phyloP scores from a whole-genome alignment of 139 green algal genomes.

The Coelastrella sp. region DNA sequence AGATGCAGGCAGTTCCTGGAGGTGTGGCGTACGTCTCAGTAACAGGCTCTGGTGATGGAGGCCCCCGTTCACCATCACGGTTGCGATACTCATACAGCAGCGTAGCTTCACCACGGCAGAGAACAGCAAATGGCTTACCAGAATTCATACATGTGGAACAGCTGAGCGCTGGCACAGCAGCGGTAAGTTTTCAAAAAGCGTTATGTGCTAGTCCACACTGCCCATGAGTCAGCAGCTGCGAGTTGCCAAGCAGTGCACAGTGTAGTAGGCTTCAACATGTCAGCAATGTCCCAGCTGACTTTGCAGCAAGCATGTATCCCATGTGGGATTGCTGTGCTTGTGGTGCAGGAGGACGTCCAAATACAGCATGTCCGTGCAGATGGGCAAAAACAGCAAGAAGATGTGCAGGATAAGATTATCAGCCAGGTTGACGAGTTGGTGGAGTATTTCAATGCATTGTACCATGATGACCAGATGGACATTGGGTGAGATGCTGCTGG shows the following conservation, averaged over 20 bases:
- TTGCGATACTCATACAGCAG: constrained; percentile 18
- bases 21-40: neutral
- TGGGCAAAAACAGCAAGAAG: neutral
- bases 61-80: constrained; percentile 36
- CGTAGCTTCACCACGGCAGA: neutral
- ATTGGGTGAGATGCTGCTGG: constrained; percentile 26
- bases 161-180: neutral
- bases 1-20: neutral
- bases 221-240: neutral
- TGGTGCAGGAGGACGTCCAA: constrained; percentile 23
- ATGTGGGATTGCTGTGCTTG: neutral
- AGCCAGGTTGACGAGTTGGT: constrained; percentile 53
- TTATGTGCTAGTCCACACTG: too few species aligned
- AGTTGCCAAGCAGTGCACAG: neutral
- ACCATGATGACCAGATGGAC: constrained; percentile 55
- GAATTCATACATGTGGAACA: constrained; percentile 36
- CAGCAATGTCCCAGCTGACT: neutral
- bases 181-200: neutral
- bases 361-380: constrained; percentile 29
- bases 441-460: constrained; percentile 54
- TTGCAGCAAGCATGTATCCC: neutral
- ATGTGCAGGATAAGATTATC: constrained; percentile 39
- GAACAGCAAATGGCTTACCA: neutral
- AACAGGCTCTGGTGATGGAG: neutral
- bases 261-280: neutral